Base-by-base conservation (phyloP, 805 yeast species). In the Blastobotrys chiropterorum region DNA sequence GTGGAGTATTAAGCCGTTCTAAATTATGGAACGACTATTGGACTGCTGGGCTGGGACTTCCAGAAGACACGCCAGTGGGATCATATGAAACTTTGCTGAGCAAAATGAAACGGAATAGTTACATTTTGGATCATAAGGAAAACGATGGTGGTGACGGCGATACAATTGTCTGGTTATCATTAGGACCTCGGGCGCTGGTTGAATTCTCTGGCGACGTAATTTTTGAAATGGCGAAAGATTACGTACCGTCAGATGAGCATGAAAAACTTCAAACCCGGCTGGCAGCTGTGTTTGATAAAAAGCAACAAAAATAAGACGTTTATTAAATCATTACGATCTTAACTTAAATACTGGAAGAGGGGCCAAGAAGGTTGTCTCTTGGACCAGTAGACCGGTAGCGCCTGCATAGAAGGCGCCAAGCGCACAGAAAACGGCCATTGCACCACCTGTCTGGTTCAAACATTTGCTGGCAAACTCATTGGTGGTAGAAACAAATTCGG, bases 1-100 rank as follows among this genome's bases (percentile, higher is more conserved):
- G 45, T 16, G 51, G 51, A 8, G 16, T 44, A 13, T 13, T 44
- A 31, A 26, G 38, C 47, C 22, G 47, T 3, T 38, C 47, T 26
- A 20, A 34, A 4, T 46, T 46, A 15, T 31, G 38, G 48, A 38
- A 39, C 15, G 40, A 30, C 22, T 22, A 17, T n/a, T 17, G 31
- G 21, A 11, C 39, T 11, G 21, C 39, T 7, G 21, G 17, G 5
- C 19, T 46, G 48, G 34, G 34, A 5, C 11, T 26, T 5, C 34
- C 34, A 6, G 34, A 26, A 26, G 34, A 26, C 5, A 26, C 34
- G 11, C 34, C 34, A 6, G 34, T 26, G 11, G 34, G 34, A 26
- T 26, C 34, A 6, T 26, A 26, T 17, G 44, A 42, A 16, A 20
- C 16, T 15, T 4, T 19, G 22, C 8, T 42, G 21, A 17, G n/a